These are phyloP conservation scores for Phytophthora ohioensis DNA, from an alignment of 352 stramenopile species.

Conservation along the genomic window DNA sequence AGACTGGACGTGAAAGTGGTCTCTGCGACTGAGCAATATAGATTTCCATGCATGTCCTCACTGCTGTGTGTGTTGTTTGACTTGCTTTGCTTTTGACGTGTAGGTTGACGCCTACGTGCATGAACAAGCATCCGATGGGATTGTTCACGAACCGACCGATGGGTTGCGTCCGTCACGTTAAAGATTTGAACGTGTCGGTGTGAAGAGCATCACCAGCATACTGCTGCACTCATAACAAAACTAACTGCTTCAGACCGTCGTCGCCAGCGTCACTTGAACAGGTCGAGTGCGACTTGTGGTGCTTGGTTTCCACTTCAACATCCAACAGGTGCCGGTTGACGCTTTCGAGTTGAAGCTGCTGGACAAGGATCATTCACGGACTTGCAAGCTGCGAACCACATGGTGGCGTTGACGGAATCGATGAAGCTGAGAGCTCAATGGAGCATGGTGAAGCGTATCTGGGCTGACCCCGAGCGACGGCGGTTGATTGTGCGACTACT, in stretches of 20 bases:
- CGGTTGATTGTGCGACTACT: constrained; percentile 29
- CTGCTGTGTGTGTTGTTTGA: not conserved
- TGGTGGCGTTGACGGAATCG: constrained; percentile 12
- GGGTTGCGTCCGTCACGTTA: constrained; percentile 13
- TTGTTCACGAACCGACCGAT: constrained; percentile 13
- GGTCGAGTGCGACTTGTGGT: constrained; percentile 19
- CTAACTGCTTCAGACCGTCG: not conserved
- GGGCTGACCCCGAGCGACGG: constrained; percentile 19
- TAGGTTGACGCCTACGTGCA: not conserved
- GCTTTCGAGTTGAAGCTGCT: constrained; percentile 15
- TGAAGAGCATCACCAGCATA: constrained; percentile 7
- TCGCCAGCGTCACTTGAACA: constrained; percentile 29
- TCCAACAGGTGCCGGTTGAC: not conserved
- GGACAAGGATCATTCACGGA: constrained; percentile 19
- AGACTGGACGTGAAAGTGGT: constrained; percentile 20
- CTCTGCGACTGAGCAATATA: constrained; percentile 26
- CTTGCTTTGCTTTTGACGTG: not conserved
- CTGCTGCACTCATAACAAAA: not conserved
- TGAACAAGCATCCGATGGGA: constrained; percentile 5
- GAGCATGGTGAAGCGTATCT: constrained; percentile 16
- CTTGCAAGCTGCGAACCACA: constrained; percentile 6
- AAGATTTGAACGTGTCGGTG: constrained; percentile 27
- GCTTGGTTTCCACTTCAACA: constrained; percentile 30
- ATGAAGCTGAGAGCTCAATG: constrained; percentile 22
- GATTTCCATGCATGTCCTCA: constrained; percentile 23